These are phyloP conservation scores for Ascobolus immersus DNA, from an alignment of 495 filamentous ascomycete genomes.

Conservation along the genomic window DNA sequence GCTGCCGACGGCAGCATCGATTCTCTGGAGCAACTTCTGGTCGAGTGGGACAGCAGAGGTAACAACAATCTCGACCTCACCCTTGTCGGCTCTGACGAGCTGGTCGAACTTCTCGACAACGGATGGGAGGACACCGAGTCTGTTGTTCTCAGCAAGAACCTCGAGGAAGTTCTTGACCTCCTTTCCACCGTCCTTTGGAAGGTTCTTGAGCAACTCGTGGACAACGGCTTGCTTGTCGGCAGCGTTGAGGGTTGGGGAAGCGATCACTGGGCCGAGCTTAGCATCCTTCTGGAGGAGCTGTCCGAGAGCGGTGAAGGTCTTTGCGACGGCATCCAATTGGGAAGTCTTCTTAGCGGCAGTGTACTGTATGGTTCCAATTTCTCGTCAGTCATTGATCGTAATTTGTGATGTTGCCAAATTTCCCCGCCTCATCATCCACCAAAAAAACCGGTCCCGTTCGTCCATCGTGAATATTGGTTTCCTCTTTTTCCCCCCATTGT, in stretches of 20 bases:
- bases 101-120: conserved; percentile 67
- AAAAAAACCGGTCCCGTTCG: too few species aligned
- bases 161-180: conserved; percentile 81
- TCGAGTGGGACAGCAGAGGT: conserved; percentile 85
- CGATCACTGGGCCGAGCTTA: conserved; percentile 51
- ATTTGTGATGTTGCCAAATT: too few species aligned
- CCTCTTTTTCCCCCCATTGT: too few species aligned
- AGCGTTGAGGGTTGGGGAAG: conserved; percentile 48
- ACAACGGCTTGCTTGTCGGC: conserved; percentile 66
- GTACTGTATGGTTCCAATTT: too few species aligned
- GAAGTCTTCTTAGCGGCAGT: conserved; percentile 74
- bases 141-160: conserved; percentile 86
- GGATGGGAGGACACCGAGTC: conserved; percentile 52
- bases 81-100: conserved; percentile 68
- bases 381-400: too few species aligned
- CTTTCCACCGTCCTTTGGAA: conserved; percentile 46
- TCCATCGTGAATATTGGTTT: too few species aligned
- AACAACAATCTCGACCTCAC: conserved; percentile 77
- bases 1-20: conserved; percentile 73
- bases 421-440: too few species aligned
- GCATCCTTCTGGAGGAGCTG: conserved; percentile 49
- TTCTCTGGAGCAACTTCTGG: conserved; percentile 50
- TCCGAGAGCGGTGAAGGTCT: conserved; percentile 43
- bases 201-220: conserved; percentile 51
- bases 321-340: conserved; percentile 55